Evolutionary conservation across 139 green algal species (phyloP).

Genomic region (Chlorella vulgaris): DNA sequence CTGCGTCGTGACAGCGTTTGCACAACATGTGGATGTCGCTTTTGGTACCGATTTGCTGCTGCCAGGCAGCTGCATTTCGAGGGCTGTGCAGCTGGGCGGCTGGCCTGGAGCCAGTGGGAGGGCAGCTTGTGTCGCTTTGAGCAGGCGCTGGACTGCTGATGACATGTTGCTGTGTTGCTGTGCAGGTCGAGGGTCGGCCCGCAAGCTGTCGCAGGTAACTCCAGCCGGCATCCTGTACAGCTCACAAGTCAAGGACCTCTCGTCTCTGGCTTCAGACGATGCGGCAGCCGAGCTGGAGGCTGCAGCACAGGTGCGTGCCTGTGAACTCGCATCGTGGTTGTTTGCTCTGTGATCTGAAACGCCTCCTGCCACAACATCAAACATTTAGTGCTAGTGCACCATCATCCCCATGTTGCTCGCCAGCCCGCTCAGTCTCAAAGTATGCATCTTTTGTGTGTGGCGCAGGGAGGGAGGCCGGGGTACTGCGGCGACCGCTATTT

Average conservation of each 20-base stretch:
- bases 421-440: too few relatives aligned
- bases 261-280: slow-evolving; percentile 62
- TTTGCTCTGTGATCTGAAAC: too few relatives aligned
- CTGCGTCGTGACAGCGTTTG: background rate
- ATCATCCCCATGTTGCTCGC: too few relatives aligned
- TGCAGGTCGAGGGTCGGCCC: slow-evolving; percentile 16
- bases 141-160: too few relatives aligned
- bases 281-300: slow-evolving; percentile 70
- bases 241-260: slow-evolving; percentile 48
- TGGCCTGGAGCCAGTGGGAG: too few relatives aligned
- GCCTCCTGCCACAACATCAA: too few relatives aligned
- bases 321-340: background rate
- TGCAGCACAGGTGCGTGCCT: slow-evolving; percentile 42
- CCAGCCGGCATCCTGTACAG: slow-evolving; percentile 42
- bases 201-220: slow-evolving; percentile 26
- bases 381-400: too few relatives aligned
- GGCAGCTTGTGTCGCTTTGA: too few relatives aligned
- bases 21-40: background rate
- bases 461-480: slow-evolving; percentile 45
- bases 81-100: too few relatives aligned
- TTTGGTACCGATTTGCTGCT: background rate
- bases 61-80: too few relatives aligned
- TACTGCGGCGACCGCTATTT: slow-evolving; percentile 68
- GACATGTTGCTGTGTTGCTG: too few relatives aligned
- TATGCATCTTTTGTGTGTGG: too few relatives aligned